phyloP scores from a whole-genome alignment of 257 asterid genomes.

The Coffea canephora region DNA sequence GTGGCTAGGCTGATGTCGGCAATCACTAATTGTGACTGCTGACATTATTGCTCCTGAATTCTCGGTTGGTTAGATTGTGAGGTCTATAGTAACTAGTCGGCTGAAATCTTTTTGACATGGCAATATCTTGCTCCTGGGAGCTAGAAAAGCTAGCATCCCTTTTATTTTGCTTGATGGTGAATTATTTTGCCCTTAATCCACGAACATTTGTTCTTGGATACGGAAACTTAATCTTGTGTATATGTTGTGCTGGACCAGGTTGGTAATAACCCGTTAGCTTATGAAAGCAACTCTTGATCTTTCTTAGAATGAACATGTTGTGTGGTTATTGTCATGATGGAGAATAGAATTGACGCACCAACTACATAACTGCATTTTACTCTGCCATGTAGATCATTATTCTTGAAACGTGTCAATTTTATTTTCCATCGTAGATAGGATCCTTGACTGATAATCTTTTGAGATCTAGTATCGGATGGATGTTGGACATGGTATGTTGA shows the following conservation, averaged over 20 bases:
- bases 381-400: conserved; percentile 4
- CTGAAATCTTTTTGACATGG: not conserved
- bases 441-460: not conserved
- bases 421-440: not conserved
- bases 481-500: not conserved
- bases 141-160: not conserved
- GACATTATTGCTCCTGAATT: conserved; percentile 9
- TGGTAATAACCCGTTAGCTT: conserved; percentile 11
- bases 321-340: conserved; percentile 32
- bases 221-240: conserved; percentile 8
- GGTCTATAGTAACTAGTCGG: not conserved
- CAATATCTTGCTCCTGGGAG: not conserved
- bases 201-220: not conserved
- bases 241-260: conserved; percentile 2
- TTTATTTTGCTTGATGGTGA: not conserved
- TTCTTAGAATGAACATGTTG: conserved; percentile 23
- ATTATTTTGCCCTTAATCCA: not conserved
- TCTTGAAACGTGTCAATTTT: not conserved
- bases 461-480: not conserved
- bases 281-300: conserved; percentile 38
- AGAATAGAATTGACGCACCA: conserved; percentile 31
- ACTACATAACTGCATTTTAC: conserved; percentile 18
- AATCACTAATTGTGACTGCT: conserved; percentile 8
- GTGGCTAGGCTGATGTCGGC: conserved; percentile 12
- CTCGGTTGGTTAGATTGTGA: not conserved